Percentiles rank a stretch among this genome's conserved stretches.
Conservation (phyloP, 2,329 filamentous ascomycete genomes). For the Pseudovirgaria hyperparasitica region DNA sequence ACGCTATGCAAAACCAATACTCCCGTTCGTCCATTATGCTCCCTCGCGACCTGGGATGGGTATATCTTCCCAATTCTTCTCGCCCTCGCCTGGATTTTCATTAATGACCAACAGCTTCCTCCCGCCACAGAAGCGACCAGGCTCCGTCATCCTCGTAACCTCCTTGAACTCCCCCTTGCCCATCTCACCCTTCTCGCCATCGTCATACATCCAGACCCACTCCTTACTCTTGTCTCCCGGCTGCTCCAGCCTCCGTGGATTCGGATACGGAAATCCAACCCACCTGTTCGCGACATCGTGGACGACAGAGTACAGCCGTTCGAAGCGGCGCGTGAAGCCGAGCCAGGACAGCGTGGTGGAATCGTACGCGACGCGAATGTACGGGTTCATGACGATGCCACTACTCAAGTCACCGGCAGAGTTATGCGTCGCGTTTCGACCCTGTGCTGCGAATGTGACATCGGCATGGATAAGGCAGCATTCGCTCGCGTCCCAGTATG, state of each 20-base stretch:
- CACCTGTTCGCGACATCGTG: conserved; percentile 47
- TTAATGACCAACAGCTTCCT: conserved; percentile 39
- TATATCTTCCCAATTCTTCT: conserved; percentile 21
- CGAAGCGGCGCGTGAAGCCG: conserved; percentile 47
- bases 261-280: conserved; percentile 44
- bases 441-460: too few relatives aligned
- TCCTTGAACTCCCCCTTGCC: conserved; percentile 19
- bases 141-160: conserved; percentile 32
- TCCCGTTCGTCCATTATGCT: too few relatives aligned
- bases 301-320: conserved; percentile 47
- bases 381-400: conserved; percentile 64
- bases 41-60: too few relatives aligned
- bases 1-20: too few relatives aligned
- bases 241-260: conserved; percentile 47
- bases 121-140: conserved; percentile 44
- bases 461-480: conserved; percentile 37
- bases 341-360: conserved; percentile 45
- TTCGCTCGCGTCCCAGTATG: conserved; percentile 35
- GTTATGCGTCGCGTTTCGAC: conserved; percentile 21
- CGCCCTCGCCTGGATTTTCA: conserved; percentile 17
- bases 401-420: conserved; percentile 33
- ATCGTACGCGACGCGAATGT: conserved; percentile 58
- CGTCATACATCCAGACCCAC: conserved; percentile 36
- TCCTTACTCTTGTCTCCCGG: conserved; percentile 43
- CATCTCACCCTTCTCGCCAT: conserved; percentile 13